phyloP scores from a whole-genome alignment of 2,329 filamentous ascomycete species.

The Trichoderma sp. region DNA sequence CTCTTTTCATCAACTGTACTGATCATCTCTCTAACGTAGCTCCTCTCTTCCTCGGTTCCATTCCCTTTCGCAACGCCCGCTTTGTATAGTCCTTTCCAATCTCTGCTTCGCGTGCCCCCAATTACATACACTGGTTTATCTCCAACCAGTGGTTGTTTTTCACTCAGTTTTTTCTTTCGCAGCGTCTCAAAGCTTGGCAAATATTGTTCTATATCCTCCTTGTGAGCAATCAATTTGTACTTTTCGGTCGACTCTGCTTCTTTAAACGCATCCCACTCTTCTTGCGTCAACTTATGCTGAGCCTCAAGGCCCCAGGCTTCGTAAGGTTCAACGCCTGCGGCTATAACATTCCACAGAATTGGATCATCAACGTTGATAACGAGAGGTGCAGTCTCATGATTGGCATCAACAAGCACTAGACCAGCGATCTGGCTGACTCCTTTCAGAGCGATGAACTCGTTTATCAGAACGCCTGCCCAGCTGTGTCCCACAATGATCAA shows the following conservation, averaged over 20 bases:
- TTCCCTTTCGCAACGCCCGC: conserved; percentile 9
- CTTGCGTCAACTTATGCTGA: background rate
- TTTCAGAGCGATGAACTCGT: conserved; percentile 12
- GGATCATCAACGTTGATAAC: conserved; percentile 6
- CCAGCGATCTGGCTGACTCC: conserved; percentile 1
- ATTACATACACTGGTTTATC: conserved; percentile 5
- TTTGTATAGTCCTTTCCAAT: conserved; percentile 10
- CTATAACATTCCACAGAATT: conserved; percentile 10
- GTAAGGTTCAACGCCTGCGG: background rate
- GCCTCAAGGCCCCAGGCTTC: conserved; percentile 1
- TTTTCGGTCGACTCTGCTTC: background rate
- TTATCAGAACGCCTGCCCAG: conserved; percentile 1
- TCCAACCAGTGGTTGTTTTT: background rate
- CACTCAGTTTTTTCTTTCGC: background rate
- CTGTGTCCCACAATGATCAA: conserved; percentile 6
- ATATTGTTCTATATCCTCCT: conserved; percentile 5
- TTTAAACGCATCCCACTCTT: conserved; percentile 14
- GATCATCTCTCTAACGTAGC: conserved; percentile 2
- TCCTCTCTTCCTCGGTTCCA: conserved; percentile 1
- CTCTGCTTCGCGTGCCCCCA: conserved; percentile 4
- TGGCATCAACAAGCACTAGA: conserved; percentile 12
- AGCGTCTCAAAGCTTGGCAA: conserved; percentile 4
- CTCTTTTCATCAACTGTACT: conserved; percentile 2
- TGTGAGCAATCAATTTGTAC: background rate
- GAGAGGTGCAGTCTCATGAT: conserved; percentile 2